Evolutionary conservation across 768 basidiomycete species (phyloP).

Genomic region (Lentinus tigrinus): DNA sequence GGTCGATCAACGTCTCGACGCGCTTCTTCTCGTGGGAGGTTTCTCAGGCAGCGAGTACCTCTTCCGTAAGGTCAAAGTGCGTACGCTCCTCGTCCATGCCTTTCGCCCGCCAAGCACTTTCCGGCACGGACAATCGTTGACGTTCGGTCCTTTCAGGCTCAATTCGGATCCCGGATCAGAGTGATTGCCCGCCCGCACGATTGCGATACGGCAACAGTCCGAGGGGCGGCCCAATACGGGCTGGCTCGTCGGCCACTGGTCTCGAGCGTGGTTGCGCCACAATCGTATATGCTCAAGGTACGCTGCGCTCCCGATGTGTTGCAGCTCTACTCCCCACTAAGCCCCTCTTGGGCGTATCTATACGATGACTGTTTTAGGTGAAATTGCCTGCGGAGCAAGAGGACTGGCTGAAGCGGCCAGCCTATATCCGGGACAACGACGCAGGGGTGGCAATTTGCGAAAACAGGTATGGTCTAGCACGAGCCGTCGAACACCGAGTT

Average conservation of each 20-base stretch:
- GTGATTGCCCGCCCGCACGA: conserved; percentile 84
- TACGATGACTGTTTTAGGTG: conserved; percentile 46
- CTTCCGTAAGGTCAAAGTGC: conserved; percentile 73
- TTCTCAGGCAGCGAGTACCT: conserved; percentile 87
- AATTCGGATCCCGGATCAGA: conserved; percentile 61
- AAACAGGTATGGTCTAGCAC: conserved; percentile 56
- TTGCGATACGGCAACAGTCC: conserved; percentile 84
- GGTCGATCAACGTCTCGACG: conserved; percentile 73
- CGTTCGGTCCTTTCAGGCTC: conserved; percentile 43
- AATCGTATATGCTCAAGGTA: conserved; percentile 86
- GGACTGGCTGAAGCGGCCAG: conserved; percentile 82
- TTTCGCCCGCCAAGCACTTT: background rate
- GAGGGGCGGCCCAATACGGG: conserved; percentile 88
- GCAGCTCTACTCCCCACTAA: background rate
- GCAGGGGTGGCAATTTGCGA: conserved; percentile 80
- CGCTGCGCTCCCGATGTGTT: background rate
- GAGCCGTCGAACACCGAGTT: background rate
- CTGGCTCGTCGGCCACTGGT: conserved; percentile 74
- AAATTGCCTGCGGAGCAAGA: conserved; percentile 87
- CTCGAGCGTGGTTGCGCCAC: conserved; percentile 78
- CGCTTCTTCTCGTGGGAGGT: conserved; percentile 85
- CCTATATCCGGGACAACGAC: conserved; percentile 77
- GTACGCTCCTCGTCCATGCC: conserved; percentile 20
- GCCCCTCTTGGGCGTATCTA: background rate
- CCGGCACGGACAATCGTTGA: background rate